Conservation (phyloP, 495 filamentous ascomycete species). For the Penicillium cinerascens region DNA sequence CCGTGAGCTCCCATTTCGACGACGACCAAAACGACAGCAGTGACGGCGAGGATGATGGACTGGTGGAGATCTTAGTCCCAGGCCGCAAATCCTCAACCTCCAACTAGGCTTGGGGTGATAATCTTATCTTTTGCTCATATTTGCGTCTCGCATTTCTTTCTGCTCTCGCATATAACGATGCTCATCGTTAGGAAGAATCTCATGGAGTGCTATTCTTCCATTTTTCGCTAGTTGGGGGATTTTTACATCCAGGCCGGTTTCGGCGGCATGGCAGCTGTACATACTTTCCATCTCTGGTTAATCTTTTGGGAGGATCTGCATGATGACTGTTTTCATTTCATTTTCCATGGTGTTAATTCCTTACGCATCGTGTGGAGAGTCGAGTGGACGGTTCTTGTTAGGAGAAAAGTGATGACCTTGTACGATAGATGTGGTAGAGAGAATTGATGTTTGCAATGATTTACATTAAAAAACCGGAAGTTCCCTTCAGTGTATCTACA, state of each 20-base stretch:
- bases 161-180: conserved; percentile 1
- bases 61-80: conserved; percentile 48
- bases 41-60: conserved; percentile 46
- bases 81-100: conserved; percentile 38
- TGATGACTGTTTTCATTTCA: conserved; percentile 3
- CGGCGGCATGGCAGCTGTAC: conserved; percentile 19
- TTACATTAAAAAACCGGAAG: background rate
- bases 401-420: background rate
- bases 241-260: conserved; percentile 11
- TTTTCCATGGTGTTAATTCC: background rate
- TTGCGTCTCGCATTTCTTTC: background rate
- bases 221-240: conserved; percentile 12
- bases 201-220: conserved; percentile 1
- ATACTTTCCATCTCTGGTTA: conserved; percentile 23
- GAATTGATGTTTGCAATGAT: conserved; percentile 15
- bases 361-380: background rate
- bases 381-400: background rate
- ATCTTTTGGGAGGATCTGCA: conserved; percentile 15
- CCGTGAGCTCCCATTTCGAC: conserved; percentile 36
- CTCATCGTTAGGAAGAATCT: conserved; percentile 1
- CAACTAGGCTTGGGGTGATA: conserved; percentile 14
- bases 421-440: conserved; percentile 9
- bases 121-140: conserved; percentile 12
- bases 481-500: background rate
- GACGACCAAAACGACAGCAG: conserved; percentile 46